phyloP scores from a whole-genome alignment of 1,139 yeast genomes.

The Magnusiomyces paraingens region DNA sequence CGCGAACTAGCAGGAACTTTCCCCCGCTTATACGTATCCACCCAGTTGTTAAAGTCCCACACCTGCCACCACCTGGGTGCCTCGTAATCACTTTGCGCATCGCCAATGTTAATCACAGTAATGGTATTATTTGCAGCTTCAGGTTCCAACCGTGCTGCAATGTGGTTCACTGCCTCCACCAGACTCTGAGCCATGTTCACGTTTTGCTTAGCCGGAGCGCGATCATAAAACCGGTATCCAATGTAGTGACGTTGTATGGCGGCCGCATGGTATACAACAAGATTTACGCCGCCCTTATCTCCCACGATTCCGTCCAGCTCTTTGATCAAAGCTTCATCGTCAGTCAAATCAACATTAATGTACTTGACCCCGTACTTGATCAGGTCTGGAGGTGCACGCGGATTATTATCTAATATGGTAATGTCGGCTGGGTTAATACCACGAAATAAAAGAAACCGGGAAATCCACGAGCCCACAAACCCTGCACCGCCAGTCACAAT shows the following conservation, averaged over 20 bases:
- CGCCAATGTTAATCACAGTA: slow-evolving; percentile 23
- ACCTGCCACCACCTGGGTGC: slow-evolving; percentile 20
- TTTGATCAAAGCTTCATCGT: slow-evolving; percentile 15
- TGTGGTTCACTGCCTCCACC: slow-evolving; percentile 10
- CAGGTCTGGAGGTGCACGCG: slow-evolving; percentile 25
- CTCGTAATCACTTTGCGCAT: slow-evolving; percentile 18
- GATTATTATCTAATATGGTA: slow-evolving; percentile 21
- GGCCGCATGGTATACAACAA: slow-evolving; percentile 22
- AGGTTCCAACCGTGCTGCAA: slow-evolving; percentile 5
- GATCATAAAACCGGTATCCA: not conserved
- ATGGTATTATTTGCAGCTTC: slow-evolving; percentile 1
- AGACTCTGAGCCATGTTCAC: slow-evolving; percentile 16
- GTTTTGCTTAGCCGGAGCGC: slow-evolving; percentile 8
- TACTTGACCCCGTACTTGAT: slow-evolving; percentile 23
- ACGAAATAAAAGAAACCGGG: slow-evolving; percentile 27
- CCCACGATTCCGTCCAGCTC: slow-evolving; percentile 8
- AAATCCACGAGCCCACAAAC: slow-evolving; percentile 32
- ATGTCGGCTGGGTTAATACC: slow-evolving; percentile 17
- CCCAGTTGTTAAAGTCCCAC: slow-evolving; percentile 17
- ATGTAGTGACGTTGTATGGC: slow-evolving; percentile 16
- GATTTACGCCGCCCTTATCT: not conserved
- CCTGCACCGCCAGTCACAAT: slow-evolving; percentile 32
- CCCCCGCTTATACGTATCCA: slow-evolving; percentile 6
- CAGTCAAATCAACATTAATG: slow-evolving; percentile 19
- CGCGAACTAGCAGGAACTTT: slow-evolving; percentile 5